Evolutionary conservation across 2,329 filamentous ascomycete species (phyloP).

Genomic region (Phialocephala subalpina): DNA sequence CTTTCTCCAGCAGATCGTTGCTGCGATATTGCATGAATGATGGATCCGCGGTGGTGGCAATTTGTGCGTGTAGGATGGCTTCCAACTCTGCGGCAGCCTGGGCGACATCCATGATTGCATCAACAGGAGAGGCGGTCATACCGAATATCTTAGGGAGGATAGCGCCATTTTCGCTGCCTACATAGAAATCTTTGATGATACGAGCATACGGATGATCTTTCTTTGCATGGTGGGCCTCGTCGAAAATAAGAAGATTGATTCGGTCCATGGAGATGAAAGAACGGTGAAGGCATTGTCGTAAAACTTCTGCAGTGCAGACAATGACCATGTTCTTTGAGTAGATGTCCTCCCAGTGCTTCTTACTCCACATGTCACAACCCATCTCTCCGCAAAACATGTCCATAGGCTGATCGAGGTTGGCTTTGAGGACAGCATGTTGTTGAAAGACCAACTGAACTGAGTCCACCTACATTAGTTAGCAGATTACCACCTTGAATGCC

Average conservation of each 20-base stretch:
- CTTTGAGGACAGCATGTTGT: conserved; percentile 81
- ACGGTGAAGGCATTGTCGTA: conserved; percentile 79
- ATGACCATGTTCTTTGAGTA: conserved; percentile 78
- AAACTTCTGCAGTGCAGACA: conserved; percentile 90
- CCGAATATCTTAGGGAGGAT: conserved; percentile 83
- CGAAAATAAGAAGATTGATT: conserved; percentile 92
- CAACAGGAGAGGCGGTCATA: conserved; percentile 96
- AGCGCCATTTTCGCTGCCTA: conserved; percentile 47
- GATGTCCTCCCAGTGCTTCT: conserved; percentile 64
- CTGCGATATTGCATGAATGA: conserved; percentile 65
- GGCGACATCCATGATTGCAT: conserved; percentile 78
- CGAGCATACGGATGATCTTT: conserved; percentile 90
- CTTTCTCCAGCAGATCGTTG: conserved; percentile 65
- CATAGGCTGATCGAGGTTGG: conserved; percentile 81
- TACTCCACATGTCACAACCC: conserved; percentile 66
- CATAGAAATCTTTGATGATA: conserved; percentile 89
- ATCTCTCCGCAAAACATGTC: conserved; percentile 78
- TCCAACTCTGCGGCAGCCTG: conserved; percentile 79
- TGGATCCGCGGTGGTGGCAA: conserved; percentile 77
- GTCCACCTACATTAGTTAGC: conserved; percentile 57
- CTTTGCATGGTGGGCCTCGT: conserved; percentile 96
- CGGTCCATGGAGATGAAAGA: conserved; percentile 82
- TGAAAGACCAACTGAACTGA: conserved; percentile 92
- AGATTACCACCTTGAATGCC: no score
- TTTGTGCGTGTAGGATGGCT: conserved; percentile 78